Conservation (phyloP, 1,284 basidiomycete species). For the Trichosporon inkin region DNA sequence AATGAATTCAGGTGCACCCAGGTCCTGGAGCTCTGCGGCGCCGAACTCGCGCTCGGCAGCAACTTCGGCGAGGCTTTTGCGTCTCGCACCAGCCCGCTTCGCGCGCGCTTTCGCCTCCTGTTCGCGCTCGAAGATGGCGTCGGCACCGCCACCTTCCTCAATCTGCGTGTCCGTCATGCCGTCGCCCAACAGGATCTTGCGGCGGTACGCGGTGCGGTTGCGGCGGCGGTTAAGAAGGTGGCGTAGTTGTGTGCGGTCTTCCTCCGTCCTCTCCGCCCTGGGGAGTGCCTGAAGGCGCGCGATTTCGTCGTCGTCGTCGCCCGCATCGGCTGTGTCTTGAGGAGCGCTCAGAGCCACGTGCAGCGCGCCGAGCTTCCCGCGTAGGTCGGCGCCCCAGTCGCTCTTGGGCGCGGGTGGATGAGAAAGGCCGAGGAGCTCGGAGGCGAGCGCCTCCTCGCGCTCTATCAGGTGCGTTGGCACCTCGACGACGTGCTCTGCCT, state of each 20-base stretch:
- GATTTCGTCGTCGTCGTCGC: conserved; percentile 25
- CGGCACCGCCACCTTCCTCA: conserved; percentile 28
- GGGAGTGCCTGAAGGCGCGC: conserved; percentile 25
- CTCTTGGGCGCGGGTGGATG: not conserved
- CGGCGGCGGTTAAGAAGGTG: conserved; percentile 24
- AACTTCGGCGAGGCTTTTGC: not conserved
- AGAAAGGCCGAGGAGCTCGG: not conserved
- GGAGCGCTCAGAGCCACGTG: not conserved
- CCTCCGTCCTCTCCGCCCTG: conserved; percentile 20
- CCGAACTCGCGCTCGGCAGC: not conserved
- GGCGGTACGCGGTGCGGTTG: conserved; percentile 28
- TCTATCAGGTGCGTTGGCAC: conserved; percentile 60
- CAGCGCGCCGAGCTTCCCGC: not conserved
- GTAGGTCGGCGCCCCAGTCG: not conserved
- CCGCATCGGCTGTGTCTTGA: not conserved
- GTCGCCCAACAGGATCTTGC: conserved; percentile 22
- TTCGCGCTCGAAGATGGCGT: conserved; percentile 22
- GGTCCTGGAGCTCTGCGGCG: not conserved
- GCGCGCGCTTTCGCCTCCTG: not conserved
- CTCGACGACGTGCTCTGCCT: conserved; percentile 46
- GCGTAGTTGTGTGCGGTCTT: conserved; percentile 21
- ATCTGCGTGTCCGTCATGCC: conserved; percentile 32
- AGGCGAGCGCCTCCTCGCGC: conserved; percentile 60
- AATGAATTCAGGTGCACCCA: not conserved
- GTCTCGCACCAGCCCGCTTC: not conserved